phyloP scores from a whole-genome alignment of 2,329 filamentous ascomycete genomes.

The Claviceps quebecensis region DNA sequence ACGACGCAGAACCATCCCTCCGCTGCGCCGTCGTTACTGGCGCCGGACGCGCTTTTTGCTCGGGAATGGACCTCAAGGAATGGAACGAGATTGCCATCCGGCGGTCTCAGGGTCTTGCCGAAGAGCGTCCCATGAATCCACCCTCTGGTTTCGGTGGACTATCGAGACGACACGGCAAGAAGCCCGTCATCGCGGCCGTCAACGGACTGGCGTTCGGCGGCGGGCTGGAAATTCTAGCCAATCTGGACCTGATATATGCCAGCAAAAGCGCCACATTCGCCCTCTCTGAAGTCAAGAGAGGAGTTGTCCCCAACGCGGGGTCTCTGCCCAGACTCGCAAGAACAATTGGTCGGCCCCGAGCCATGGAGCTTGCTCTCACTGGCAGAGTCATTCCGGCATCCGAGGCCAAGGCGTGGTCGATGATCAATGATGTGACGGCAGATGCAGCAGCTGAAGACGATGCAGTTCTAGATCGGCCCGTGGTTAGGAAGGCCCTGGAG shows the following conservation, averaged over 20 bases:
- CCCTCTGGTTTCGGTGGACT: slow-evolving; percentile 50
- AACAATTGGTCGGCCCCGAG: slow-evolving; percentile 53
- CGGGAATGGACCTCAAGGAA: slow-evolving; percentile 54
- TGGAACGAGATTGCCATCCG: slow-evolving; percentile 34
- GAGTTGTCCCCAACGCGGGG: slow-evolving; percentile 58
- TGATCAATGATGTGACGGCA: slow-evolving; percentile 52
- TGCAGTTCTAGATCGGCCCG: slow-evolving; percentile 12
- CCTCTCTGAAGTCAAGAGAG: slow-evolving; percentile 57
- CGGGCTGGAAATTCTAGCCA: slow-evolving; percentile 62
- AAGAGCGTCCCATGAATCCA: slow-evolving; percentile 16
- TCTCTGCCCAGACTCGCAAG: slow-evolving; percentile 52
- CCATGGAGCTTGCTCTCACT: slow-evolving; percentile 56
- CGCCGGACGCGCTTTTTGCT: slow-evolving; percentile 49
- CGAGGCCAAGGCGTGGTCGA: slow-evolving; percentile 49
- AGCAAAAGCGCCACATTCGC: slow-evolving; percentile 44
- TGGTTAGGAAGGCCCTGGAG: slow-evolving; percentile 44
- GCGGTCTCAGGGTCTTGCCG: slow-evolving; percentile 1
- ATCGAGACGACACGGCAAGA: slow-evolving; percentile 52
- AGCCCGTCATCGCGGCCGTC: slow-evolving; percentile 63
- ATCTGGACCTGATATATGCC: slow-evolving; percentile 59
- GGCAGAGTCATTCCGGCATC: slow-evolving; percentile 44
- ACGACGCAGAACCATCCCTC: slow-evolving; percentile 45
- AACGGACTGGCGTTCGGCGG: slow-evolving; percentile 64
- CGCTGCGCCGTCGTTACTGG: slow-evolving; percentile 52
- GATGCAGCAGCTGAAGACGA: slow-evolving; percentile 13